Percentiles rank a stretch among this genome's conserved stretches.
Evolutionary conservation across 805 yeast genomes (phyloP).

Genomic region (Cephaloascus fragrans): DNA sequence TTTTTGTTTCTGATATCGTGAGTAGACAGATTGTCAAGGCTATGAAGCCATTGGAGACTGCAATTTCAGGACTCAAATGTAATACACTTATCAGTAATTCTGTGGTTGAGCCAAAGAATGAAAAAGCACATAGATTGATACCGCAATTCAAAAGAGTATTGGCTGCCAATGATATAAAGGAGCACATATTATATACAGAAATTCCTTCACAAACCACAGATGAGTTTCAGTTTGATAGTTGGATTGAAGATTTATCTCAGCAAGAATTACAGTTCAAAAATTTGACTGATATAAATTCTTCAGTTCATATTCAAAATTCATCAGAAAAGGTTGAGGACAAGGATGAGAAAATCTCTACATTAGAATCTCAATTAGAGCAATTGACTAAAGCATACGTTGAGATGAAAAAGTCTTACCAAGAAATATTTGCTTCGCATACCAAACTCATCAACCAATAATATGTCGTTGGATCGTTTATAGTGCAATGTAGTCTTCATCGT

Average conservation of each 20-base stretch:
- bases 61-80: slow-evolving; percentile 20
- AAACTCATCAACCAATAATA: slow-evolving; percentile 14
- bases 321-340: slow-evolving; percentile 3
- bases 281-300: slow-evolving; percentile 27
- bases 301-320: slow-evolving; percentile 14
- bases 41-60: slow-evolving; percentile 30
- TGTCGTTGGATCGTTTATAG: too few species aligned
- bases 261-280: slow-evolving; percentile 47
- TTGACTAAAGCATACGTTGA: slow-evolving; percentile 53
- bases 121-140: slow-evolving; percentile 34
- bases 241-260: slow-evolving; percentile 35
- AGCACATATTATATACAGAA: slow-evolving; percentile 33
- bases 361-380: slow-evolving; percentile 36
- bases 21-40: slow-evolving; percentile 60
- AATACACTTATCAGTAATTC: slow-evolving; percentile 12
- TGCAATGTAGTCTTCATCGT: too few species aligned
- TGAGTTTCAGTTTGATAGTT: slow-evolving; percentile 32
- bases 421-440: slow-evolving; percentile 40
- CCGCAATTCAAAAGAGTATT: slow-evolving; percentile 59
- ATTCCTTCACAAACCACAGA: slow-evolving; percentile 16
- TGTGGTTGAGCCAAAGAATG: slow-evolving; percentile 10
- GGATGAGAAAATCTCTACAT: slow-evolving; percentile 16
- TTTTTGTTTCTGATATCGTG: slow-evolving; percentile 56
- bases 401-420: slow-evolving; percentile 50
- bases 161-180: slow-evolving; percentile 25